Evolutionary conservation across 805 yeast species (phyloP).

Genomic region (Saccharomycopsis selenospora): DNA sequence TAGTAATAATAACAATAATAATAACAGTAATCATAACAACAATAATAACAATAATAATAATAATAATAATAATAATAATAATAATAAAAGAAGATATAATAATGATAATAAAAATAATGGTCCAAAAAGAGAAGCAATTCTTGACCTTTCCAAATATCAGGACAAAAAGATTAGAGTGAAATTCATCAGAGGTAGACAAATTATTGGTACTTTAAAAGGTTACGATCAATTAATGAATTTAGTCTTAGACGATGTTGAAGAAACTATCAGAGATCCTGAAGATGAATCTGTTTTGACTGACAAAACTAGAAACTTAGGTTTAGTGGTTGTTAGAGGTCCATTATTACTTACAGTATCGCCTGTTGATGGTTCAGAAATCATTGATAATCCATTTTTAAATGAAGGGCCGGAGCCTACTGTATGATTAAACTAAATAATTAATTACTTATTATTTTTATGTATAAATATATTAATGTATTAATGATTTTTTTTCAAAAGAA

Average conservation of each 20-base stretch:
- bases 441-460: neutral
- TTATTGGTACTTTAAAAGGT: slow-evolving; percentile 78
- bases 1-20: too few relatives aligned
- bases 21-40: too few relatives aligned
- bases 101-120: slow-evolving; percentile 45
- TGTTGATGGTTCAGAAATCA: slow-evolving; percentile 59
- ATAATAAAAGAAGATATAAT: slow-evolving; percentile 19
- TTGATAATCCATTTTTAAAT: slow-evolving; percentile 56
- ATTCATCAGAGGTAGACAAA: slow-evolving; percentile 79
- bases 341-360: slow-evolving; percentile 66
- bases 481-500: too few relatives aligned
- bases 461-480: slow-evolving; percentile 3
- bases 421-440: slow-evolving; percentile 19
- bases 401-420: slow-evolving; percentile 20
- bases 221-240: slow-evolving; percentile 75
- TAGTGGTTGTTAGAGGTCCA: slow-evolving; percentile 83
- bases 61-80: slow-evolving; percentile 7
- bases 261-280: slow-evolving; percentile 60
- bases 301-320: slow-evolving; percentile 62
- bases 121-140: slow-evolving; percentile 86
- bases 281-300: slow-evolving; percentile 48
- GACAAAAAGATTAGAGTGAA: slow-evolving; percentile 70
- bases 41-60: slow-evolving; percentile 9
- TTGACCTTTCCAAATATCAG: slow-evolving; percentile 69
- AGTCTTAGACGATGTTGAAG: slow-evolving; percentile 65